These are phyloP conservation scores for Hansenula lynferdii DNA, from an alignment of 1,139 yeast genomes.

Conservation along the genomic window DNA sequence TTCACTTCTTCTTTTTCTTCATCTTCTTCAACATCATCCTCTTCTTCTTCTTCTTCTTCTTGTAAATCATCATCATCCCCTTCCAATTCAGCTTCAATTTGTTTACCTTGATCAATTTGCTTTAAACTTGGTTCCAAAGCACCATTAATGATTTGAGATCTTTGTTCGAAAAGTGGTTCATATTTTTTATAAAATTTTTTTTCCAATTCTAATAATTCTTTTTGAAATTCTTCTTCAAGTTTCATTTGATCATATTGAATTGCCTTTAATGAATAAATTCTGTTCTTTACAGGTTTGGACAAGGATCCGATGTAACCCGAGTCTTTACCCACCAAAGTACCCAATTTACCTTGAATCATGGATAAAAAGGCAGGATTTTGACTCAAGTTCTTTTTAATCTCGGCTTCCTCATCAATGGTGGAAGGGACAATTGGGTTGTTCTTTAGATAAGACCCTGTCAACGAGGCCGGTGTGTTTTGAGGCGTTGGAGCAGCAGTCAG, in stretches of 20 bases:
- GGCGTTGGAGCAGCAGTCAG: conserved; percentile 97
- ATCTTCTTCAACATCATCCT: conserved; percentile 38
- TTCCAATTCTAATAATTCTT: conserved; percentile 82
- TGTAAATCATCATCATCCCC: conserved; percentile 36
- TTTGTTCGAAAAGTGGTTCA: conserved; percentile 70
- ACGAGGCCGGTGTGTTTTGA: conserved; percentile 95
- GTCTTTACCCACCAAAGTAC: conserved; percentile 77
- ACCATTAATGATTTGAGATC: conserved; percentile 73
- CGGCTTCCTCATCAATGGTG: conserved; percentile 42
- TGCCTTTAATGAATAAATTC: conserved; percentile 82
- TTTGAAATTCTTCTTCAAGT: conserved; percentile 88
- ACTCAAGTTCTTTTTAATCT: conserved; percentile 43
- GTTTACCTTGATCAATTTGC: conserved; percentile 75
- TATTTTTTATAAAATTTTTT: conserved; percentile 71
- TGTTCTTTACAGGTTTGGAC: conserved; percentile 69
- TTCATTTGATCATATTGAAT: conserved; percentile 77
- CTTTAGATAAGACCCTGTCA: conserved; percentile 69
- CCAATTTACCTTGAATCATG: conserved; percentile 89
- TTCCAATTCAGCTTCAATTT: conserved; percentile 43
- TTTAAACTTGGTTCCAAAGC: conserved; percentile 69
- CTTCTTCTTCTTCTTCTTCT: conserved; percentile 42
- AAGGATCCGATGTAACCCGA: conserved; percentile 81
- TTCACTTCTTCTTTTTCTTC: conserved; percentile 39
- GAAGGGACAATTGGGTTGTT: conserved; percentile 67
- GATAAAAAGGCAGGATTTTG: conserved; percentile 75